A percentile compares a stretch with the other conserved stretches of the same genome.
Evolutionary conservation across 768 basidiomycete genomes (phyloP).

Genomic region (Pholiota molesta): DNA sequence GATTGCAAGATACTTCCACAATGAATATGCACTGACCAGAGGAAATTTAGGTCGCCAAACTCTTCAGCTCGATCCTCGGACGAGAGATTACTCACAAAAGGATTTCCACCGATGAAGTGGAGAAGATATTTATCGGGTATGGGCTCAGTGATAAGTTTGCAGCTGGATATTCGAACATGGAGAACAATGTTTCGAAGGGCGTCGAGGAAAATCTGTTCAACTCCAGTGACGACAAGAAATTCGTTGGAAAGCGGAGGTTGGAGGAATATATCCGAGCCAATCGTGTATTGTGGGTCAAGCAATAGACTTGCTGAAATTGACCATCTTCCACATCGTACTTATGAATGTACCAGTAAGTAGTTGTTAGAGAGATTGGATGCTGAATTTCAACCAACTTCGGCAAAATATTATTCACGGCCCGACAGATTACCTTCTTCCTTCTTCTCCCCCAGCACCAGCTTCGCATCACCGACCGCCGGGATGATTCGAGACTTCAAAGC

Average conservation of each 20-base stretch:
- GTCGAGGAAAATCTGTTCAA: constrained; percentile 25
- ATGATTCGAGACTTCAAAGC: too few species aligned
- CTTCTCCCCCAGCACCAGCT: too few species aligned
- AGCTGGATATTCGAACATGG: constrained; percentile 17
- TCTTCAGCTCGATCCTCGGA: constrained; percentile 20
- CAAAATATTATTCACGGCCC: too few species aligned
- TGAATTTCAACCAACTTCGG: too few species aligned
- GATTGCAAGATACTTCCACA: not conserved
- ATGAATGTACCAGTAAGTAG: too few species aligned
- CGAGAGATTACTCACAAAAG: constrained; percentile 21
- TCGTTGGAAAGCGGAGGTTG: constrained; percentile 27
- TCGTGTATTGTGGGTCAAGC: constrained; percentile 19
- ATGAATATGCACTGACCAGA: not conserved
- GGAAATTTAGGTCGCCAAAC: constrained; percentile 15
- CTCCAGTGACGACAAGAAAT: constrained; percentile 15
- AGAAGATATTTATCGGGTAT: constrained; percentile 1
- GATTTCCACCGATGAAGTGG: constrained; percentile 14
- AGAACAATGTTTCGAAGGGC: constrained; percentile 23
- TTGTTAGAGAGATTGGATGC: too few species aligned
- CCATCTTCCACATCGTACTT: too few species aligned
- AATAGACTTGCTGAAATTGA: not conserved
- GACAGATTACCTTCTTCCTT: too few species aligned
- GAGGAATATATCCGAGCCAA: constrained; percentile 28
- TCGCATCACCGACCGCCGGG: too few species aligned
- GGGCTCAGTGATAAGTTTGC: constrained; percentile 19